Evolutionary conservation across 2,329 filamentous ascomycete species (phyloP).

Genomic region (Fusarium luffae): DNA sequence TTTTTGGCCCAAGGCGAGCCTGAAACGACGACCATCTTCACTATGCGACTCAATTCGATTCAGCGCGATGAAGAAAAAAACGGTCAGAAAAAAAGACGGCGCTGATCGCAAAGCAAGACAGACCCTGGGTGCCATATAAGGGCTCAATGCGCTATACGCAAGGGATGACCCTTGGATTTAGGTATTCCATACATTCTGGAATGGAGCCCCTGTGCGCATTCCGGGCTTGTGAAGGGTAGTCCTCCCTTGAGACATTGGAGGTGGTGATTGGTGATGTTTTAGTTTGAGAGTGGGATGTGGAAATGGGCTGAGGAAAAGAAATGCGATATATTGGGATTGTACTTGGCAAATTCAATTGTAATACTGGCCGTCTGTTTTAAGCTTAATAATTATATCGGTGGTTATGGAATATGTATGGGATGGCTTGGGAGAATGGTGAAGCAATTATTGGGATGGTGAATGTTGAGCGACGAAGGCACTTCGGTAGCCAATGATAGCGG

Average conservation of each 20-base stretch:
- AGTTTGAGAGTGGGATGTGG: neutral
- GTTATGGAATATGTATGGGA: too few species aligned
- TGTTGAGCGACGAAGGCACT: neutral
- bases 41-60: neutral
- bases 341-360: too few species aligned
- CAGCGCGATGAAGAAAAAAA: neutral
- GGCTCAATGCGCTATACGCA: slow-evolving; percentile 12
- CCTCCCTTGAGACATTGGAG: slow-evolving; percentile 18
- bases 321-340: slow-evolving; percentile 16
- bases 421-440: neutral
- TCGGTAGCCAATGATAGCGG: neutral
- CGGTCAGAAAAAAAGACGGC: neutral
- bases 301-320: slow-evolving; percentile 20
- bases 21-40: slow-evolving; percentile 29
- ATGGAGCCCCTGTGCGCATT: slow-evolving; percentile 36
- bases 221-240: slow-evolving; percentile 10
- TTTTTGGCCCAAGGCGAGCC: slow-evolving; percentile 33
- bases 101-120: slow-evolving; percentile 11
- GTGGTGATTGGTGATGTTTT: slow-evolving; percentile 23
- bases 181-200: neutral
- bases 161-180: slow-evolving; percentile 19
- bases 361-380: too few species aligned
- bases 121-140: slow-evolving; percentile 22
- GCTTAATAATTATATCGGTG: neutral
- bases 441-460: neutral